Base-by-base conservation (phyloP, 2,329 filamentous ascomycete species). In the Colletotrichum phormii region DNA sequence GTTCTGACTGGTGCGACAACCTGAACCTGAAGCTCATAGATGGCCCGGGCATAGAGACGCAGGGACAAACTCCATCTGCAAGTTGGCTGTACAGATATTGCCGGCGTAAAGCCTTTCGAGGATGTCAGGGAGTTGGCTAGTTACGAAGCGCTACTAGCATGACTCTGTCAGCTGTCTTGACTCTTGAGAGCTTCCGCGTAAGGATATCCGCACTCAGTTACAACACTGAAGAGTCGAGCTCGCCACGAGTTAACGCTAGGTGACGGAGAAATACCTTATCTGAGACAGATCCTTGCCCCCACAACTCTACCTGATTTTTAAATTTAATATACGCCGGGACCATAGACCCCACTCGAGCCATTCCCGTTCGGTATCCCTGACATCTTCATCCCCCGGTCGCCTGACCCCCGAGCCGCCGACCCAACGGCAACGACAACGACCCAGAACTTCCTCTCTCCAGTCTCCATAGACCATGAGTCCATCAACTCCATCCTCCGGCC, bases 221-320 rank as follows among this genome's bases (percentile, higher is more conserved):
- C 35, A 49, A 49, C 55, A 58, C 55, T 58, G 29, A 22, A 33
- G 31, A 35, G 29, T 58, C 31, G n/a, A 49, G 15, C 29, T 59
- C 29, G 26, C n/a, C 55, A 51, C 29, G n/a, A 24, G 8, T 70
- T 37, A 12, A 60, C 59, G 58, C 46, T 42, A 53, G 13, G 15
- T 53, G 46, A 66, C 63, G 55, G 62, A 66, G 62, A 68, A 68
- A 71, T 62, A 68, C 64, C 51, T 58, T 67, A 71, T 67, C 51
- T 53, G 64, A 71, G 64, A 68, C 69, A 51, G 12, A 59, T 57
- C 58, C 35, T 15, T 24, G 29, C 22, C 58, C 58, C 64, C 64
- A 46, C 24, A 68, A 42, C 69, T 68, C 69, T 71, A 63, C 69
- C 69, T 67, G 68, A 71, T n/a, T 63, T 58, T 58, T 58, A 57